These are phyloP conservation scores for Kwoniella sp. DNA, from an alignment of 768 basidiomycete species.

Conservation along the genomic window DNA sequence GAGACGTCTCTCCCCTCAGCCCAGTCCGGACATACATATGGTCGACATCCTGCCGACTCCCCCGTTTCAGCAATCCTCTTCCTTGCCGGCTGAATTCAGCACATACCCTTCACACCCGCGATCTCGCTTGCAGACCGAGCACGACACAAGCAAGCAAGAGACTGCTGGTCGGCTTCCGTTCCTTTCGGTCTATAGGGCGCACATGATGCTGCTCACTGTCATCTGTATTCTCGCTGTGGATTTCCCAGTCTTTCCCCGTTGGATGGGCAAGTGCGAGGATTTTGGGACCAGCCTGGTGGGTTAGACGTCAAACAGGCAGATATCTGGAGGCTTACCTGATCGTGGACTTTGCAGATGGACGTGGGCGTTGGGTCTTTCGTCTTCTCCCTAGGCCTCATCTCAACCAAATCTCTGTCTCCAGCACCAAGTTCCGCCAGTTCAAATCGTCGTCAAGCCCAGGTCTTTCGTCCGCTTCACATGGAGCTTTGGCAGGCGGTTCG, in stretches of 20 bases:
- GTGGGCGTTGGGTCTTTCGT: constrained; percentile 95
- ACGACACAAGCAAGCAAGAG: background rate
- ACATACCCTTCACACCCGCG: background rate
- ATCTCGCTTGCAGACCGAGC: background rate
- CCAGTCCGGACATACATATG: constrained; percentile 22
- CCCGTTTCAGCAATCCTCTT: no score
- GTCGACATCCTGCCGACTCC: constrained; percentile 36
- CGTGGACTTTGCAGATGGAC: constrained; percentile 71
- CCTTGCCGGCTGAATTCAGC: no score
- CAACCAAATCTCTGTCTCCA: constrained; percentile 61
- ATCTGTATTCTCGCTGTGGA: constrained; percentile 93
- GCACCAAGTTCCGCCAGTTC: background rate
- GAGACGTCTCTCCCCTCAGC: constrained; percentile 25
- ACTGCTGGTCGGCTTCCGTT: constrained; percentile 54
- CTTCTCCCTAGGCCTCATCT: constrained; percentile 88
- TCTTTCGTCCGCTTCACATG: constrained; percentile 24
- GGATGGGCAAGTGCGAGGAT: constrained; percentile 85
- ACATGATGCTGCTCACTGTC: constrained; percentile 91
- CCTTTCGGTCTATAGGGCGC: constrained; percentile 79
- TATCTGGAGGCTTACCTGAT: background rate
- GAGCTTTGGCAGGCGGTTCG: constrained; percentile 53
- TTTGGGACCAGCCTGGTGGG: constrained; percentile 88
- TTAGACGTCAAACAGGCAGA: constrained; percentile 2
- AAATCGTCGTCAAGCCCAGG: no score
- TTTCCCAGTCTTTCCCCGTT: constrained; percentile 84